phyloP scores from a whole-genome alignment of 2,329 filamentous ascomycete genomes.

The Exophiala viscosa region DNA sequence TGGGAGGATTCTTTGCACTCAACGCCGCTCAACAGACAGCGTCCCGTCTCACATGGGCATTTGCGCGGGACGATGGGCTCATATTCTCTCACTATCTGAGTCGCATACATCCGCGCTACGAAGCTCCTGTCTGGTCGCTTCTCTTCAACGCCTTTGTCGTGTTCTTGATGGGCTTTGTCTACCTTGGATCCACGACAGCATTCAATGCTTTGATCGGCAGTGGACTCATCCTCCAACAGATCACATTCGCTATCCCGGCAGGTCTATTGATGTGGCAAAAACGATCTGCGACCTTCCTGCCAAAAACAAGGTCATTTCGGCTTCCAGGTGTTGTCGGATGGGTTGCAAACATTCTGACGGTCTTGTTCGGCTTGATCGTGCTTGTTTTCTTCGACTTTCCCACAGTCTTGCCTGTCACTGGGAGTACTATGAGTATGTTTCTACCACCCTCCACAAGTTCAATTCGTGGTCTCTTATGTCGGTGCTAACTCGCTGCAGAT shows the following conservation, averaged over 20 bases:
- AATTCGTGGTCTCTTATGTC: neutral
- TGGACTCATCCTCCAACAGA: slow-evolving; percentile 19
- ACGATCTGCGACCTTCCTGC: slow-evolving; percentile 26
- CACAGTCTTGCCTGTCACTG: slow-evolving; percentile 26
- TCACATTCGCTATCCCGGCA: slow-evolving; percentile 31
- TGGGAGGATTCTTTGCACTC: neutral
- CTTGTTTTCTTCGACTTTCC: slow-evolving; percentile 34
- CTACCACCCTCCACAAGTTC: slow-evolving; percentile 10
- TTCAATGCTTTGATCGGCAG: slow-evolving; percentile 31
- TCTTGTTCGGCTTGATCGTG: slow-evolving; percentile 26
- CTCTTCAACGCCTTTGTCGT: slow-evolving; percentile 21
- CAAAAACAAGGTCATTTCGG: neutral
- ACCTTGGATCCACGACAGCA: slow-evolving; percentile 3
- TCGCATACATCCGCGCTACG: slow-evolving; percentile 13
- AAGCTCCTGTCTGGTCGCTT: slow-evolving; percentile 27
- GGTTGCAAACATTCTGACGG: slow-evolving; percentile 28
- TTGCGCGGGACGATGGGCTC: slow-evolving; percentile 28
- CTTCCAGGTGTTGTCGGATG: slow-evolving; percentile 26
- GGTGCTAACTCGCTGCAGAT: slow-evolving; percentile 14
- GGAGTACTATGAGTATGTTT: slow-evolving; percentile 29
- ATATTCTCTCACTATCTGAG: slow-evolving; percentile 14
- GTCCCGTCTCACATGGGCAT: slow-evolving; percentile 31
- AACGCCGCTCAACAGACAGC: slow-evolving; percentile 6
- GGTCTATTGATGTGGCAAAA: slow-evolving; percentile 29
- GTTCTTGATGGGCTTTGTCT: slow-evolving; percentile 20